Evolutionary conservation across 2,329 filamentous ascomycete species (phyloP).

Genomic region (Colletotrichum phormii): DNA sequence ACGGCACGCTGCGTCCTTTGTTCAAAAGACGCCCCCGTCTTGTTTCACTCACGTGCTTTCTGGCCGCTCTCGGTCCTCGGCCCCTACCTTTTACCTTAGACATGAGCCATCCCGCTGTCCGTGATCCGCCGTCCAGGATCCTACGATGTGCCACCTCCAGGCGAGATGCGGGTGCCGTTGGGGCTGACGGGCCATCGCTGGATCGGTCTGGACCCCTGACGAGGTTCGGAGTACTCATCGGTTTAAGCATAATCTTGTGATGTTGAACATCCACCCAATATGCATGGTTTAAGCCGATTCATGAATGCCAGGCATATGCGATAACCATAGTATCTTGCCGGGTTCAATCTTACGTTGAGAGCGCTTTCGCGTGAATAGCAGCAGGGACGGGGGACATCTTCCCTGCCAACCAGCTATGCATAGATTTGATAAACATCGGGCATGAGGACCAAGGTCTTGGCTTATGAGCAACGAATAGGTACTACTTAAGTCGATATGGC

Average conservation of each 20-base stretch:
- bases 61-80: background rate
- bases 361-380: background rate
- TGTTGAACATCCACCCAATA: background rate
- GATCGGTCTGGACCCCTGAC: background rate
- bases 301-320: background rate
- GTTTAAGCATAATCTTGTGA: background rate
- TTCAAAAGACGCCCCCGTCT: background rate
- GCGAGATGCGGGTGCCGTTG: background rate
- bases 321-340: background rate
- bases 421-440: background rate
- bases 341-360: background rate
- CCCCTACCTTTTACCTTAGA: no score
- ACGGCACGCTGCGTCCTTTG: background rate
- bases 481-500: no score
- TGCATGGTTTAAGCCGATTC: background rate
- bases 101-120: background rate
- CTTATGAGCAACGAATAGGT: no score
- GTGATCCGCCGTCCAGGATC: no score
- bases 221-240: background rate
- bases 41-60: constrained; percentile 5
- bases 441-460: background rate
- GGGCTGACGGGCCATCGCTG: background rate
- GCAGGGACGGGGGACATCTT: background rate
- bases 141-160: background rate
- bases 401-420: background rate